Percentiles rank a stretch among this genome's conserved stretches.
Evolutionary conservation across 805 yeast genomes (phyloP).

Genomic region (Zygoascus bituminiphila): DNA sequence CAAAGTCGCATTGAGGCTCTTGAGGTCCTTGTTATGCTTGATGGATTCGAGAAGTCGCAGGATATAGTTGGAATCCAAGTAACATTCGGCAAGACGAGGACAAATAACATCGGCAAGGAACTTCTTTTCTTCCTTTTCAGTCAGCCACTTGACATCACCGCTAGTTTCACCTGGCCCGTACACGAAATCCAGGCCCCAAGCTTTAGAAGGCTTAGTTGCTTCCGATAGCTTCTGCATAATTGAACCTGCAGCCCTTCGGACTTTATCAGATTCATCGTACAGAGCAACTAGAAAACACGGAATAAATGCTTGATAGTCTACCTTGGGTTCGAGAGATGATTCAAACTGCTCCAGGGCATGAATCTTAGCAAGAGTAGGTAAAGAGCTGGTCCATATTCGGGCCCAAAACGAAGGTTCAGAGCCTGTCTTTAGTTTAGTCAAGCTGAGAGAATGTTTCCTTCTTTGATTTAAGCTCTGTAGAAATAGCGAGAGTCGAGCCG

Average conservation of each 20-base stretch:
- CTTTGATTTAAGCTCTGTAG: conserved; percentile 5
- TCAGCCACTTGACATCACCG: conserved; percentile 42
- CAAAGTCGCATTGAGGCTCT: conserved; percentile 17
- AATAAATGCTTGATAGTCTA: conserved; percentile 31
- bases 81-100: conserved; percentile 35
- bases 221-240: conserved; percentile 20
- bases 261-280: conserved; percentile 25
- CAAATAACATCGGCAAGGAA: conserved; percentile 35
- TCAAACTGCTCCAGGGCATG: conserved; percentile 25
- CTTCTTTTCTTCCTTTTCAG: conserved; percentile 54
- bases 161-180: conserved; percentile 45
- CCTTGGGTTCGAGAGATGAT: conserved; percentile 8
- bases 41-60: conserved; percentile 15
- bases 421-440: conserved; percentile 3
- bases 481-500: conserved; percentile 4
- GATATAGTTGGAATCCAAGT: conserved; percentile 44
- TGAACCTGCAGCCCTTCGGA: conserved; percentile 26
- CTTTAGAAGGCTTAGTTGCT: conserved; percentile 14
- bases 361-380: conserved; percentile 30
- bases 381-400: conserved; percentile 29
- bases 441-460: neutral
- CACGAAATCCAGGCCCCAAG: conserved; percentile 33
- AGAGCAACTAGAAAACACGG: conserved; percentile 28
- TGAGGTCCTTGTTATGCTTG: conserved; percentile 9
- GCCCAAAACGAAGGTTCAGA: conserved; percentile 27